Base-by-base conservation (phyloP, 352 stramenopile species). In the Pythium myriotylum region DNA sequence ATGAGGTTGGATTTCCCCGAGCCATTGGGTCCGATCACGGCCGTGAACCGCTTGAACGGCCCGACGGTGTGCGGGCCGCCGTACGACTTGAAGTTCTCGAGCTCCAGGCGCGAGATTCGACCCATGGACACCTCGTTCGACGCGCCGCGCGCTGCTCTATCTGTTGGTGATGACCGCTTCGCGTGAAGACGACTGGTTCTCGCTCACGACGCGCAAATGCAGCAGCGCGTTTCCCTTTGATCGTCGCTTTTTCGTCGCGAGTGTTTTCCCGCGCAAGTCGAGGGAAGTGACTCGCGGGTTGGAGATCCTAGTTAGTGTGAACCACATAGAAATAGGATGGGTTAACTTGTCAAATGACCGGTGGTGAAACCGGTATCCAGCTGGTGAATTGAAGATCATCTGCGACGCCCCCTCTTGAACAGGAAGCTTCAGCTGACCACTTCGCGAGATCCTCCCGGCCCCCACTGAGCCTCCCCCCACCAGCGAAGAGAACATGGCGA, bases 21-120 rank as follows among this genome's bases (percentile, higher is more conserved):
- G 45, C 97, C 97, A 77, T 99, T 99, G 33, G 97, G 97, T 0
- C 97, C 97, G 47, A 99, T 92, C 43, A 99, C 92, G 41, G 92
- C 97, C 32, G 97, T 99, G 72, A 99, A 99, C 63, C 97, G 89
- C 47, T 94, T 79, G 76, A 99, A 99, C 16, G 97, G 97, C 16
- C 96, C 97, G 56, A 99, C 97, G 32, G 89, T 84, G 43, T 96
- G 88, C 19, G 43, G 55, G 3, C 97, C 97, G 32, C 86, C 92
- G 70, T 99, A 99, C 7, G 90, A 98, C 78, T 99, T 99, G 91
- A 99, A 99, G 79, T 99, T 98, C 70, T 99, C 92, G 27, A 99
- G 73, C 87, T 99, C 96, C n/a, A 99, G 76, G 40, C 96, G 72
- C 82, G 85, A 59, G 51, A 97, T 95, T 27, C 87, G 81, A 22